Base-by-base conservation (phyloP, 2,329 filamentous ascomycete genomes). In the Pseudocercospora cruenta region DNA sequence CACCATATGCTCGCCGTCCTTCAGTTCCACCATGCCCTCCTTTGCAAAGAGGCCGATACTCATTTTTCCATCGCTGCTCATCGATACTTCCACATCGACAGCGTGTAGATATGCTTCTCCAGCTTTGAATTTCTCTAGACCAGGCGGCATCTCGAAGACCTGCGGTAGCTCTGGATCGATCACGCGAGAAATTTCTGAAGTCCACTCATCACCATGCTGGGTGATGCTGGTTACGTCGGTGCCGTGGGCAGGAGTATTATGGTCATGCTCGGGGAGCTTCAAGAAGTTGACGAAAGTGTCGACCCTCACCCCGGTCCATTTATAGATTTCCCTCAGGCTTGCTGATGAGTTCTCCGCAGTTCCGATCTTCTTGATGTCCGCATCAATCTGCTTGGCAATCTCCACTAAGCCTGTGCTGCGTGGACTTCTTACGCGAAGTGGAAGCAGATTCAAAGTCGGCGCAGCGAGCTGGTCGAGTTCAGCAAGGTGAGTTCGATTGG, bases 281-380 rank as follows among this genome's bases (percentile, higher is more conserved):
- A 96, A 78, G 70, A 96, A 95, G 76, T 97, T 97, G 72, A 97
- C 88, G 79, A 92, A 94, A 0, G 86, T 88, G 71, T 91, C 86
- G 0, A 96, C 78, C 62, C 78, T 82, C 1, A 93, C 79, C 0
- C 90, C 90, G 0, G 91, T 94, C 93, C 93, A 97, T 16, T 83
- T 78, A 21, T 83, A 78, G 43, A 97, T 89, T 76, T 96, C 89
- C 80, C 86, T 87, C 1, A 97, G 80, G 1, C 87, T 87, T 0
- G 87, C 88, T 1, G 81, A 81, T 0, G 86, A 84, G 73, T 88
- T 87, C 55, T 82, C 84, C 1, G 79, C 78, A 26, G 71, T 83
- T 21, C 83, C 85, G 39, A 97, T 89, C 3, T 81, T 76, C 39
- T 85, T 81, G 0, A 97, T 78, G 72, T 96, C 91, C 0, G 73